A percentile compares a stretch with the other conserved stretches of the same genome.
phyloP scores from a whole-genome alignment of 768 basidiomycete species.

The Kwoniella mangroviensis region DNA sequence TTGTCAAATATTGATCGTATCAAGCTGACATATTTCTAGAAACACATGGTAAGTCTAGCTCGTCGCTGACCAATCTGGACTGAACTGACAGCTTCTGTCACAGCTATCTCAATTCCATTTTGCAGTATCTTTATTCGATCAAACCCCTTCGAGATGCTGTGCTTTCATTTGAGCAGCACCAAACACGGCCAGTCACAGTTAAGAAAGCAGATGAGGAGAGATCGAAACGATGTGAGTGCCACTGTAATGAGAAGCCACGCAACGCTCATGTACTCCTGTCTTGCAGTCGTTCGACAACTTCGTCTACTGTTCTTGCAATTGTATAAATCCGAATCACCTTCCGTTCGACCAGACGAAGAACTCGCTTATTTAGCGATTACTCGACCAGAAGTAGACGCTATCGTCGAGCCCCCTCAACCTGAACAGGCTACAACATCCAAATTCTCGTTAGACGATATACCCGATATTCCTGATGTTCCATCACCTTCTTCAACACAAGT shows the following conservation, averaged over 20 bases:
- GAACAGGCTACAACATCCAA: slow-evolving; percentile 2
- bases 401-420: slow-evolving; percentile 32
- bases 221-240: slow-evolving; percentile 49
- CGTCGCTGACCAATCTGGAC: not conserved
- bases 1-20: not conserved
- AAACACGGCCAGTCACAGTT: not conserved
- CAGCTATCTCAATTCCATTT: slow-evolving; percentile 56
- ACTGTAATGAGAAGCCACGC: not conserved
- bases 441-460: slow-evolving; percentile 34
- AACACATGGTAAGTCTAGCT: slow-evolving; percentile 51
- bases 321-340: slow-evolving; percentile 40
- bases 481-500: slow-evolving; percentile 45
- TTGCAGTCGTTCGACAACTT: slow-evolving; percentile 45
- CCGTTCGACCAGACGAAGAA: slow-evolving; percentile 53
- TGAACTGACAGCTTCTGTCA: not conserved
- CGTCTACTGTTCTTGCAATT: slow-evolving; percentile 47
- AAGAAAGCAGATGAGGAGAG: slow-evolving; percentile 46
- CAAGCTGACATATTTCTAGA: slow-evolving; percentile 31
- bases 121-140: slow-evolving; percentile 56
- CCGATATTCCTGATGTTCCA: slow-evolving; percentile 29
- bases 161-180: slow-evolving; percentile 40
- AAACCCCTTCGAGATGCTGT: slow-evolving; percentile 52
- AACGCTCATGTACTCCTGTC: slow-evolving; percentile 1
- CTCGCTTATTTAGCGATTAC: slow-evolving; percentile 57
- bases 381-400: slow-evolving; percentile 48